phyloP scores from a whole-genome alignment of 257 asterid species.

The Solanum okadae region DNA sequence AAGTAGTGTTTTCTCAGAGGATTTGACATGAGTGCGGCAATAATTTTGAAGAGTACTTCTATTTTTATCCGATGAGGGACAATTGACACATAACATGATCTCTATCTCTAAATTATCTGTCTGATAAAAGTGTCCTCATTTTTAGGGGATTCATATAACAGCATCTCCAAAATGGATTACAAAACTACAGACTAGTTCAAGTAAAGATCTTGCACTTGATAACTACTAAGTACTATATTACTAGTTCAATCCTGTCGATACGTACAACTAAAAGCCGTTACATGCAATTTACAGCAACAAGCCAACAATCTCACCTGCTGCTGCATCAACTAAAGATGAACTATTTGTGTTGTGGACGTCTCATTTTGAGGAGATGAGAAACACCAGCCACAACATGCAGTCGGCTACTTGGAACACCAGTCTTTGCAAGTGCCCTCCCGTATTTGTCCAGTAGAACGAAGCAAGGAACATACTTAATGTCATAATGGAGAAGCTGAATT shows the following conservation, averaged over 20 bases:
- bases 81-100: background rate
- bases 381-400: conserved; percentile 71
- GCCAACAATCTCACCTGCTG: background rate
- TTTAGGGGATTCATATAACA: background rate
- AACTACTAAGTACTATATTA: background rate
- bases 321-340: background rate
- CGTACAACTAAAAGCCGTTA: background rate
- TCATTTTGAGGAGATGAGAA: conserved; percentile 69
- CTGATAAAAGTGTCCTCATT: background rate
- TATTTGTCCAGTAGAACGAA: conserved; percentile 64
- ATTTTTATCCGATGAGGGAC: background rate
- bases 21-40: too few relatives aligned
- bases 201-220: background rate
- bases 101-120: background rate
- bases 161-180: background rate
- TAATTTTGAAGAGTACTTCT: too few relatives aligned
- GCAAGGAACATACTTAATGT: conserved; percentile 83
- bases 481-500: conserved; percentile 66
- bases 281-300: background rate
- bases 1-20: too few relatives aligned
- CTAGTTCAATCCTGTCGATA: background rate
- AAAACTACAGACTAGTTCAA: background rate
- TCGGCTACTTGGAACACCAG: conserved; percentile 68
- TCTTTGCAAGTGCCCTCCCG: conserved; percentile 75
- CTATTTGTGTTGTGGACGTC: conserved; percentile 18